Evolutionary conservation across 2,329 filamentous ascomycete species (phyloP), one percentile per base, ranked within the genome.

Genomic region (Geosmithia morbida): DNA sequence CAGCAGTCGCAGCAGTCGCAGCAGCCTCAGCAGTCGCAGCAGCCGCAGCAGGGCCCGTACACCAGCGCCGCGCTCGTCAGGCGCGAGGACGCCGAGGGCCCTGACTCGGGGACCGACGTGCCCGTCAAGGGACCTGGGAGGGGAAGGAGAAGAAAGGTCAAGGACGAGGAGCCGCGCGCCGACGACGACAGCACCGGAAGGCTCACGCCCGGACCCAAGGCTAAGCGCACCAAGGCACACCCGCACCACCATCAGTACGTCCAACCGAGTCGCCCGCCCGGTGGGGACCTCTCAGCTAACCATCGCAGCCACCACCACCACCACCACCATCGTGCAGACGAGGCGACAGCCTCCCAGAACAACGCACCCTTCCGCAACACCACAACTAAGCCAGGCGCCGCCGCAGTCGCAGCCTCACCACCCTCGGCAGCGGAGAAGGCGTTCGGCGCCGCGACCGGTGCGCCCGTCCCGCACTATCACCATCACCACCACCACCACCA

Each of bases 91-190:
- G 58, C 62, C n/a, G n/a, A n/a, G n/a, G n/a, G n/a, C n/a, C n/a
- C n/a, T n/a, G n/a, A n/a, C n/a, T n/a, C n/a, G n/a, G 66, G 55
- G 45, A 62, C 55, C 46, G 77, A 66, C 51, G 59, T 52, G 30
- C 56, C 54, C 53, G 61, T 55, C 48, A 76, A 69, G 56, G 51
- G 48, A 4, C 66, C 68, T 10, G n/a, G n/a, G n/a, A 70, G 75
- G 43, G 73, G 71, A 41, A 79, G 80, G 58, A 74, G 81, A 49
- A 72, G 85, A 51, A 86, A 87, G 61, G 68, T 81, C 2, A 87
- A 87, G 58, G 85, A 94, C 47, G 87, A 92, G 43, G 83, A 87
- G 3, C 62, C 62, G 29, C 76, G 71, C 30, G 87, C 79, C 51
- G 79, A 78, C 49, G 76, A 70, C 49, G 75, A 74, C n/a, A n/a